These are phyloP conservation scores for Zalaria sp. DNA, from an alignment of 2,329 filamentous ascomycete genomes.

Conservation along the genomic window DNA sequence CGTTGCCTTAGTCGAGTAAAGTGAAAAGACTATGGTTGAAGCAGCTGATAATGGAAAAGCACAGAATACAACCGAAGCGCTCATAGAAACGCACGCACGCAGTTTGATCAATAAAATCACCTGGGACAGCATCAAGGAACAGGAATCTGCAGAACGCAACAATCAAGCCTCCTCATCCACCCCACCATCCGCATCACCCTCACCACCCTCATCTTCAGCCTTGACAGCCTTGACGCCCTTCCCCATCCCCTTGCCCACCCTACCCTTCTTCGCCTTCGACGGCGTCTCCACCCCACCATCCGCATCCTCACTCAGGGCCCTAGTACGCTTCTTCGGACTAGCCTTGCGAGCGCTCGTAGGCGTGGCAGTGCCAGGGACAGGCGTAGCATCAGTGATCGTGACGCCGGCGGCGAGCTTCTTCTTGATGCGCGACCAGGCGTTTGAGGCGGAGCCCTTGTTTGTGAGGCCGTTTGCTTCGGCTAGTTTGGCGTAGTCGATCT, in stretches of 20 bases:
- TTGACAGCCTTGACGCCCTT: constrained; percentile 1
- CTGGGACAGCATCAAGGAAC: no score
- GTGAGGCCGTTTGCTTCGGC: constrained; percentile 22
- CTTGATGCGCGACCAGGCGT: constrained; percentile 21
- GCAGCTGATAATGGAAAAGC: no score
- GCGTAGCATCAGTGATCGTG: background rate
- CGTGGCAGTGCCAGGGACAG: background rate
- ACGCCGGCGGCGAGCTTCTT: constrained; percentile 29
- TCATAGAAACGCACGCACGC: no score
- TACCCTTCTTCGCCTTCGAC: background rate
- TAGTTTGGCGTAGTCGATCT: constrained; percentile 26
- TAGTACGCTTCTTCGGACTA: constrained; percentile 1
- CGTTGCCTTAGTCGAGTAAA: no score
- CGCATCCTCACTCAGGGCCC: background rate
- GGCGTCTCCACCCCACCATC: background rate
- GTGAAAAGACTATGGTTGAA: no score
- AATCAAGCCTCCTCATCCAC: background rate
- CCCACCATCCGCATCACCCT: background rate
- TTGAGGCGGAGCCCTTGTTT: constrained; percentile 19
- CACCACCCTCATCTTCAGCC: background rate
- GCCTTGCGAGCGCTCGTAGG: background rate
- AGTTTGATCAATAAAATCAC: no score
- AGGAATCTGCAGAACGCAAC: background rate
- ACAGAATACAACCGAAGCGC: no score
- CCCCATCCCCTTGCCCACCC: background rate